phyloP scores from a whole-genome alignment of 2,329 filamentous ascomycete species.

The Diatrype stigma region DNA sequence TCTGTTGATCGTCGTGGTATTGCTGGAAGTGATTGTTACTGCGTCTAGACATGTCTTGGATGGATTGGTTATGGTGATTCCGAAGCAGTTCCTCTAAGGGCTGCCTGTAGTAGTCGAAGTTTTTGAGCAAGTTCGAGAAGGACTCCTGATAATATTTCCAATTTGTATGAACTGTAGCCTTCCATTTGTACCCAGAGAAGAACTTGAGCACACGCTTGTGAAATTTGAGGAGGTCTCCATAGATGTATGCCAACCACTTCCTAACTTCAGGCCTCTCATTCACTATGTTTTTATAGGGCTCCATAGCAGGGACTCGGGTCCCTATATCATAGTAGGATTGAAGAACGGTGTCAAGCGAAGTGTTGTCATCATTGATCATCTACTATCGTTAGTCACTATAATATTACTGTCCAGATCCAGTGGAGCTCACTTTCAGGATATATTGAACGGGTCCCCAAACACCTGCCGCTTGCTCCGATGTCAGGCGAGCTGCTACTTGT shows the following conservation, averaged over 20 bases:
- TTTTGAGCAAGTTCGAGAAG: constrained; percentile 2
- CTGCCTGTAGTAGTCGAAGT: constrained; percentile 5
- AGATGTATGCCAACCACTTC: constrained; percentile 17
- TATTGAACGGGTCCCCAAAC: constrained; percentile 27
- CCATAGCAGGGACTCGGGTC: constrained; percentile 9
- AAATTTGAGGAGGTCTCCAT: constrained; percentile 18
- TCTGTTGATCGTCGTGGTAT: constrained; percentile 8
- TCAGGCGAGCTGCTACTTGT: constrained; percentile 3
- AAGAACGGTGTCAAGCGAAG: constrained; percentile 12
- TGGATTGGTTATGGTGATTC: constrained; percentile 2
- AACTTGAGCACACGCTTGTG: constrained; percentile 14
- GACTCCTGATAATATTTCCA: constrained; percentile 12
- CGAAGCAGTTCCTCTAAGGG: constrained; percentile 6
- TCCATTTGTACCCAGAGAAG: constrained; percentile 5
- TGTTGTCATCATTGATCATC: constrained; percentile 9
- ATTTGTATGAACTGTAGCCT: constrained; percentile 8
- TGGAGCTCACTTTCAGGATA: constrained; percentile 15
- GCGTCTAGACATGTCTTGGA: constrained; percentile 3
- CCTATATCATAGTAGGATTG: constrained; percentile 18
- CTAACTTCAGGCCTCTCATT: constrained; percentile 9
- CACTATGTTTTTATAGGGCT: constrained; percentile 7
- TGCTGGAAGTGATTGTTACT: constrained; percentile 10
- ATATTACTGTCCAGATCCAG: not conserved
- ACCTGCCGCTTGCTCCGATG: constrained; percentile 9
- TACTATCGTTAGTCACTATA: constrained; percentile 3